A percentile compares a stretch with the other conserved stretches of the same genome.
Evolutionary conservation across 257 asterid genomes (phyloP).

Genomic region (Gentiana straminea): DNA sequence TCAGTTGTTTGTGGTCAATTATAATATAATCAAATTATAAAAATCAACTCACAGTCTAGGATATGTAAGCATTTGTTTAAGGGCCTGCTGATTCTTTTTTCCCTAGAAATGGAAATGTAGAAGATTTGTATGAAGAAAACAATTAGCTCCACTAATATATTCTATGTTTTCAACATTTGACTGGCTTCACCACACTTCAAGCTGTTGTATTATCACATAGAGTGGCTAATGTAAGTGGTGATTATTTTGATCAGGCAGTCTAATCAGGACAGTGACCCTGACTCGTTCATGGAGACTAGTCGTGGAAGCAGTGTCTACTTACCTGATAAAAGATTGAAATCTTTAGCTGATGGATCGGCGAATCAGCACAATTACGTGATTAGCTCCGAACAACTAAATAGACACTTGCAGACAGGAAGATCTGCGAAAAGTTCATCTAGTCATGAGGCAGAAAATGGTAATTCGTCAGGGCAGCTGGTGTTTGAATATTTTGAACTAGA

Average conservation of each 20-base stretch:
- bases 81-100: too few relatives aligned
- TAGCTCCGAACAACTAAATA: conserved; percentile 19
- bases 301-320: conserved; percentile 34
- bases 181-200: too few relatives aligned
- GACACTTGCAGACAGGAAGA: conserved; percentile 23
- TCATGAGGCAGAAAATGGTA: conserved; percentile 26
- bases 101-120: too few relatives aligned
- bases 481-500: conserved; percentile 62
- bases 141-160: too few relatives aligned
- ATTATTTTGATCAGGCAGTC: conserved; percentile 16
- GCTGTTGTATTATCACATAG: too few relatives aligned
- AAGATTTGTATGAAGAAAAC: too few relatives aligned
- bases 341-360: conserved; percentile 16
- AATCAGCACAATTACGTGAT: conserved; percentile 15
- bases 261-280: conserved; percentile 28
- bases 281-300: conserved; percentile 31
- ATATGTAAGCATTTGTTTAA: too few relatives aligned
- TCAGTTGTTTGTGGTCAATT: too few relatives aligned
- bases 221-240: too few relatives aligned
- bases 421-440: conserved; percentile 21
- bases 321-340: conserved; percentile 25
- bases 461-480: conserved; percentile 26
- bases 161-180: too few relatives aligned
- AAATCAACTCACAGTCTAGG: too few relatives aligned
- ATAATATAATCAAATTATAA: too few relatives aligned